Evolutionary conservation across 495 filamentous ascomycete genomes (phyloP).

Genomic region (Neurospora sp.): DNA sequence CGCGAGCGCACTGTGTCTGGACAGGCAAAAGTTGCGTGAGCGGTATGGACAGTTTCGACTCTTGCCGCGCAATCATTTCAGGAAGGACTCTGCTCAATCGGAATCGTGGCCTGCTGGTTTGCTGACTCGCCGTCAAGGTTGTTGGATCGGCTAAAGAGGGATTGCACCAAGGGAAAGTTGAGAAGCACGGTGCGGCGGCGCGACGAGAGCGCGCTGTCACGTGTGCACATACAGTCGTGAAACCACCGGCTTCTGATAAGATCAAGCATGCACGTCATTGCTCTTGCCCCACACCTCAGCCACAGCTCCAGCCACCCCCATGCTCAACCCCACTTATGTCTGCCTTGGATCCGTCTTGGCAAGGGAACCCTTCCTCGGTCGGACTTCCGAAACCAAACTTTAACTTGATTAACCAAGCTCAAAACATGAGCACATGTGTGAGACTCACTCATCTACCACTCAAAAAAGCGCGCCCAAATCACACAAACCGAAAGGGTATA

Average conservation of each 20-base stretch:
- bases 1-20: background rate
- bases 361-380: background rate
- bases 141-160: background rate
- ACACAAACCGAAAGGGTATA: background rate
- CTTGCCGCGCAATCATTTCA: background rate
- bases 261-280: background rate
- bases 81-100: background rate
- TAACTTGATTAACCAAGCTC: background rate
- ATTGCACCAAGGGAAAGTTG: background rate
- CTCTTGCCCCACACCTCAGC: background rate
- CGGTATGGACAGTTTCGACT: background rate
- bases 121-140: background rate
- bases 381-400: background rate
- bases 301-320: background rate
- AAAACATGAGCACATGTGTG: background rate
- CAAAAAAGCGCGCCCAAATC: background rate
- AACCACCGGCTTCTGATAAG: background rate
- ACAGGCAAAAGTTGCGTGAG: too few relatives aligned
- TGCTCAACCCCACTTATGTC: background rate
- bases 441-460: background rate
- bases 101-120: background rate
- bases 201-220: constrained; percentile 14
- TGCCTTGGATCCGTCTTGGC: background rate
- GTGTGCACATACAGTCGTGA: constrained; percentile 6
- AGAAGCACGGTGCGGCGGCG: constrained; percentile 3